Evolutionary conservation across 2,329 filamentous ascomycete species (phyloP).

Genomic region (Colletotrichum sp.): DNA sequence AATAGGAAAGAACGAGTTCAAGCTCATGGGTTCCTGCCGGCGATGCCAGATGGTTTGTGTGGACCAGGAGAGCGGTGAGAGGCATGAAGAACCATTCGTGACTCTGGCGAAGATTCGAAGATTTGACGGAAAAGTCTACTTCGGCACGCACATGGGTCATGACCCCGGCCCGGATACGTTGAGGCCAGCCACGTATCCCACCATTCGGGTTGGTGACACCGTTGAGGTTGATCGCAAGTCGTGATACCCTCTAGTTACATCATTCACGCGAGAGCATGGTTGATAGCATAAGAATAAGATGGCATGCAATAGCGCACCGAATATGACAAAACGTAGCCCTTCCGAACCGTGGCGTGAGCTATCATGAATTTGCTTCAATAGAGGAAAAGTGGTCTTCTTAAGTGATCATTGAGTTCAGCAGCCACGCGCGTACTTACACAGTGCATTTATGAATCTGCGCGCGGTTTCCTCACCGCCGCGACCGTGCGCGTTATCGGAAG

Average conservation of each 20-base stretch:
- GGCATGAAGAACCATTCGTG: constrained; percentile 84
- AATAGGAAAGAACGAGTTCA: constrained; percentile 69
- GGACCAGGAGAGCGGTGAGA: constrained; percentile 80
- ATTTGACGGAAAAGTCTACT: constrained; percentile 84
- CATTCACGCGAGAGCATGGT: not conserved
- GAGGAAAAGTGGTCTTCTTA: not conserved
- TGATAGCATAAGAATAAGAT: not conserved
- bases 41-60: constrained; percentile 97
- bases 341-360: not conserved
- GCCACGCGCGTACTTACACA: not conserved
- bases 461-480: not conserved
- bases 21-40: constrained; percentile 82
- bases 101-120: constrained; percentile 88
- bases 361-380: not conserved
- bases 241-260: not conserved
- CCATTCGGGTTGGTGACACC: constrained; percentile 56
- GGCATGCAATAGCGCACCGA: not conserved
- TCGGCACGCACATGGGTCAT: constrained; percentile 81
- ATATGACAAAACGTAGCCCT: not conserved
- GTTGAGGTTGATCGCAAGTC: constrained; percentile 31
- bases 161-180: constrained; percentile 26
- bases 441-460: not conserved
- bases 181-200: constrained; percentile 33
- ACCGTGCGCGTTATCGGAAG: not conserved
- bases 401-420: not conserved